Base-by-base conservation (phyloP, 257 asterid species). In the Nicotiana attenuata region DNA sequence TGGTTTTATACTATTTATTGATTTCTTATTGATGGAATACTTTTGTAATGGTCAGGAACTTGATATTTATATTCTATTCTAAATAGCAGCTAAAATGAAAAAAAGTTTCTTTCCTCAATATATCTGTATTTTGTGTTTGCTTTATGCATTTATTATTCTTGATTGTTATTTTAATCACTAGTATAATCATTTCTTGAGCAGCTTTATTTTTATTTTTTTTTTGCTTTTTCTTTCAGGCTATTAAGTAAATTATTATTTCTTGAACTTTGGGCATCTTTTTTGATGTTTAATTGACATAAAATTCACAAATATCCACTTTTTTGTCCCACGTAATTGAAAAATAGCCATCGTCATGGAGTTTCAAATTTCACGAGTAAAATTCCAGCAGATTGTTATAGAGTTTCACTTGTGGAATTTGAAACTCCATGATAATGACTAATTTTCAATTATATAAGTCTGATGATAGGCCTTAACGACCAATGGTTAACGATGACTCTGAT, bases 11-110 rank as follows among this genome's bases (percentile, higher is more conserved):
- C 61, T 50, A 15, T 75, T 24, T 47, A 71, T 75, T 73, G 41
- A 73, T 73, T 73, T 73, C 41, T 15, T 50, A 7, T 50, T 55
- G 35, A 47, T 73, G 38, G 60, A 45, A 29, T 73, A 1, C 78
- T 73, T 73, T 47, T 73, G 78, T 73, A 45, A 73, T 73, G 38
- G 24, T 15, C 79, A 47, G 79, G 63, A 73, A 73, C 63, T 47
- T 73, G 16, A 73, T 47, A 15, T 24, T 73, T 73, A 26, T 73
- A 73, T 47, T 52, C 0, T 52, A 52, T 52, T 75, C 24, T 47
- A 75, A 14, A 50, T 75, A 15, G 79, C 16, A 50, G 63, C 63
- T 75, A 31, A 24, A 50, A 75, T 50, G 26, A 24, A 24, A 47
- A 50, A 50, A 50, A 24, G 15, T 73, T 24, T 0, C 15, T 75